Evolutionary conservation across 306 rosid species (phyloP).

Genomic region (Phaseolus lunatus): DNA sequence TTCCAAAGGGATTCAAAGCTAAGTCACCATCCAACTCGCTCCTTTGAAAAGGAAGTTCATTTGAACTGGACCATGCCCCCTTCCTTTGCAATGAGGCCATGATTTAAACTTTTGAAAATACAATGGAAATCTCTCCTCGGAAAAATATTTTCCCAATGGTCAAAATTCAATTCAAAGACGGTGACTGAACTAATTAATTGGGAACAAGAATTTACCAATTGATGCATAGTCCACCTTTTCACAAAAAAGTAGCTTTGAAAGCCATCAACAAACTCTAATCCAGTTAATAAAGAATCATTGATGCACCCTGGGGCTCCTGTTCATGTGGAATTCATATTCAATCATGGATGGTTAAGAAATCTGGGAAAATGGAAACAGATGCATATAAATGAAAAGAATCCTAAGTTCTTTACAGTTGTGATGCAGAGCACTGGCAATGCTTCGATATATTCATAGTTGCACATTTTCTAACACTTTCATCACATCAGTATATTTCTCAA

Average conservation of each 20-base stretch:
- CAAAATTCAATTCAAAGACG: slow-evolving; percentile 36
- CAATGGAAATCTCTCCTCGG: slow-evolving; percentile 33
- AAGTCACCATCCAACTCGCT: slow-evolving; percentile 28
- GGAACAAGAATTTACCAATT: slow-evolving; percentile 73
- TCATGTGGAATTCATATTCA: slow-evolving; percentile 48
- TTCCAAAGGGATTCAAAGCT: slow-evolving; percentile 42
- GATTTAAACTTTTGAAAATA: slow-evolving; percentile 20
- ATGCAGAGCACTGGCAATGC: slow-evolving; percentile 4
- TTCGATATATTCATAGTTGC: slow-evolving; percentile 19
- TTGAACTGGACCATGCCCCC: slow-evolving; percentile 37
- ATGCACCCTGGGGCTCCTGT: slow-evolving; percentile 98
- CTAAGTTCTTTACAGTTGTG: slow-evolving; percentile 19
- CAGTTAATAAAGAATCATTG: slow-evolving; percentile 89
- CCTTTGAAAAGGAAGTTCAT: slow-evolving; percentile 29
- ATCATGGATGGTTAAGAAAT: slow-evolving; percentile 38
- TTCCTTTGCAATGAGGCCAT: slow-evolving; percentile 38
- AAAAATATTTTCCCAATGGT: slow-evolving; percentile 18
- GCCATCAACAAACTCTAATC: slow-evolving; percentile 91
- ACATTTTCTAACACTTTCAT: slow-evolving; percentile 31
- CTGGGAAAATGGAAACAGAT: slow-evolving; percentile 16
- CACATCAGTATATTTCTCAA: slow-evolving; percentile 21
- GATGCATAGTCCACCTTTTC: slow-evolving; percentile 96
- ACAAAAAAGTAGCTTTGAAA: slow-evolving; percentile 80
- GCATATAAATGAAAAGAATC: slow-evolving; percentile 26
- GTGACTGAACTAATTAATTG: slow-evolving; percentile 38